phyloP scores from a whole-genome alignment of 139 green algal species.

The Pseudopediastrum boryanum region DNA sequence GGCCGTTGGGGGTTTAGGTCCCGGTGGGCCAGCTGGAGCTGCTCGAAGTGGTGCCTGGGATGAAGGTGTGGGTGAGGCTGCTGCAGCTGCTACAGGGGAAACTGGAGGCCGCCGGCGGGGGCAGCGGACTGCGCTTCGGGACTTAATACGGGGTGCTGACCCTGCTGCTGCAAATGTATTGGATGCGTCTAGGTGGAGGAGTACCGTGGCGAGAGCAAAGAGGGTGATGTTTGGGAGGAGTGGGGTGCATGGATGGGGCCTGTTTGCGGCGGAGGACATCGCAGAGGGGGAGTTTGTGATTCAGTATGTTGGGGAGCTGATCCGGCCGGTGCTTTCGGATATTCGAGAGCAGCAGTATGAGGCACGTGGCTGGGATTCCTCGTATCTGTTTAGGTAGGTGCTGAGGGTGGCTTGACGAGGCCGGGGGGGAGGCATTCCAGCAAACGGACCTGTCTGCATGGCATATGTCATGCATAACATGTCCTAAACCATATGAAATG shows the following conservation, averaged over 20 bases:
- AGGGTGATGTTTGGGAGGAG: slow-evolving; percentile 59
- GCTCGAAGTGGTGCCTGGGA: too few relatives aligned
- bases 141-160: not conserved
- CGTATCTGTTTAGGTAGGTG: slow-evolving; percentile 15
- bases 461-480: too few relatives aligned
- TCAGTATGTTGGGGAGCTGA: slow-evolving; percentile 84
- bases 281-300: slow-evolving; percentile 76
- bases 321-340: slow-evolving; percentile 60
- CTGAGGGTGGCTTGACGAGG: not conserved
- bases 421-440: not conserved
- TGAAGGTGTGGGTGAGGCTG: not conserved
- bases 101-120: not conserved
- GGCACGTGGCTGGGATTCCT: slow-evolving; percentile 32
- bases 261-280: slow-evolving; percentile 78
- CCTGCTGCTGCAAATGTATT: not conserved
- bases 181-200: slow-evolving; percentile 47
- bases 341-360: slow-evolving; percentile 77
- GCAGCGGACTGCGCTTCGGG: not conserved
- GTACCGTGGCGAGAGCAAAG: slow-evolving; percentile 39
- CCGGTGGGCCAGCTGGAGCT: too few relatives aligned
- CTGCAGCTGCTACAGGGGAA: not conserved
- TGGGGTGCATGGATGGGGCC: slow-evolving; percentile 76
- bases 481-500: too few relatives aligned
- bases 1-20: too few relatives aligned
- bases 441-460: too few relatives aligned